Evolutionary conservation across 495 filamentous ascomycete species (phyloP), one percentile per base, ranked within the genome.

Genomic region (Penicillium macrosclerotiorum): DNA sequence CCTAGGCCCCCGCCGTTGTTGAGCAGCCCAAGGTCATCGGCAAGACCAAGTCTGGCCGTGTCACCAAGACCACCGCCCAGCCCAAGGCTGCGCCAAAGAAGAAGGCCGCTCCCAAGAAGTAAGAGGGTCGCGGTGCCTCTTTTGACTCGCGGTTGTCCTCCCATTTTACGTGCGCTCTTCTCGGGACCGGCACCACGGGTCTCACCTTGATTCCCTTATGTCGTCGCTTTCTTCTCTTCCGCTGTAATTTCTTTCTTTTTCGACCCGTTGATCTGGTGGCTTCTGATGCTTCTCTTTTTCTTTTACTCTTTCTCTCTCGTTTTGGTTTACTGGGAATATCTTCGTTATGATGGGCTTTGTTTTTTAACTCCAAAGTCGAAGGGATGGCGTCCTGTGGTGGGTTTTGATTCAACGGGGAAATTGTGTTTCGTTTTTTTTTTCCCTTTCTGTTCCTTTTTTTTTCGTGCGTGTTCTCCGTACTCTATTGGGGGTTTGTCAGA

Each of bases 1-100:
- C 1, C 32, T 52, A 80, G 77, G 79, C 82, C 12, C 75, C 77
- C 39, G 86, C 89, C 45, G 76, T 86, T 38, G 81, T 82, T 36
- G 84, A 90, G 42, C 83, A 89, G 72, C 77, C 85, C 51, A 80
- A 86, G 54, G 76, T 85, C 45, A 67, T 90, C 37, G 78, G 77
- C 52, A 95, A 89, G 79, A 95, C 91, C 65, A 95, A 95, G 81
- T 86, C 89, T 16, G 90, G 91, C 13, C 85, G 90, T 45, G 85
- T 95, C 50, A 83, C 88, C 34, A 95, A 95, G 84, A 79, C 81
- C 13, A 75, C 78, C 17, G 57, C 56, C 19, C 43, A 51, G 25
- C 67, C 79, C 17, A 83, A 86, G 63, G 79, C 79, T 42, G 76
- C 78, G 5, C 58, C 74, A 34, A 73, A 79, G 37, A 80, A 81